Evolutionary conservation across 345 rosid genomes (phyloP).

Genomic region (Eucalyptus regnans): DNA sequence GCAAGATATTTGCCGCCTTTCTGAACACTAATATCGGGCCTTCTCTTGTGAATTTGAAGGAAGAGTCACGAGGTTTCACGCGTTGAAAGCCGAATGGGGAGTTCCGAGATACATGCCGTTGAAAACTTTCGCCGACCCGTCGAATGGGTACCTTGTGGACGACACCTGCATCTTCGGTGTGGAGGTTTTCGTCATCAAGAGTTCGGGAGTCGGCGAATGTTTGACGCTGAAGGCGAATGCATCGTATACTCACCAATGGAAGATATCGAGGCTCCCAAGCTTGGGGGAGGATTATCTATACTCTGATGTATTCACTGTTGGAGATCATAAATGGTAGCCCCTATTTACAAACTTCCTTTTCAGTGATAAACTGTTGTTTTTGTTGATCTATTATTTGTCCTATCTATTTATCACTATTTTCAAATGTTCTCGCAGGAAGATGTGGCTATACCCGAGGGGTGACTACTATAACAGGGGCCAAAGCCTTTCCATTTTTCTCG

Average conservation of each 20-base stretch:
- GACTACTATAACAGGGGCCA: neutral
- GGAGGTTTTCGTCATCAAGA: neutral
- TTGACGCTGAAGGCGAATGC: neutral
- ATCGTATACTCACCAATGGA: neutral
- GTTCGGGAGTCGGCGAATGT: neutral
- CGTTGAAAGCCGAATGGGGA: neutral
- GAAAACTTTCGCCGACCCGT: neutral
- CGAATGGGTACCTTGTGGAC: neutral
- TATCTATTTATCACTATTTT: neutral
- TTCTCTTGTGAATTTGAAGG: neutral
- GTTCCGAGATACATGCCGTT: neutral
- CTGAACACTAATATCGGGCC: neutral
- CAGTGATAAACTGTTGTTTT: neutral
- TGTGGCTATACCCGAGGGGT: neutral
- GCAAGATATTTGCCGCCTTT: neutral
- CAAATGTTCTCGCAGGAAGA: neutral
- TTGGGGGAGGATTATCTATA: neutral
- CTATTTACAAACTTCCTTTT: neutral
- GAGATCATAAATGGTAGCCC: neutral
- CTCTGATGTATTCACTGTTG: neutral
- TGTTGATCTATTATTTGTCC: neutral
- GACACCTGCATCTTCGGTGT: neutral
- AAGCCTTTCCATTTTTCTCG: neutral
- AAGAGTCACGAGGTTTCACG: neutral
- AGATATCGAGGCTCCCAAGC: neutral